Conservation (phyloP, 83 land plant species). For the Picea abies region DNA sequence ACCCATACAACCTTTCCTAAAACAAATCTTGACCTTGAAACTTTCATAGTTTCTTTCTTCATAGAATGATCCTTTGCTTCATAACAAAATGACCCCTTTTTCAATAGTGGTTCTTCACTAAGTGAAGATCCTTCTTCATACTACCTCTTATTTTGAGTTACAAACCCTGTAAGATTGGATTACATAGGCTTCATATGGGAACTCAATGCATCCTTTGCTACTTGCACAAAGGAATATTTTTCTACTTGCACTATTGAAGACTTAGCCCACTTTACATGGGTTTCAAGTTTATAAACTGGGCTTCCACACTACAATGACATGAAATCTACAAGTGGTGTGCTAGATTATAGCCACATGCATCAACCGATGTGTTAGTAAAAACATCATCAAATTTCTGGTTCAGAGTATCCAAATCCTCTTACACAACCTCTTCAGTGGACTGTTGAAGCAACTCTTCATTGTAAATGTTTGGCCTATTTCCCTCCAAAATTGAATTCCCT, state of each 20-base stretch:
- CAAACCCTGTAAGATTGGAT: constrained; percentile 43
- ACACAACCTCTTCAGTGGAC: background rate
- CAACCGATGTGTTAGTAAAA: too few relatives aligned
- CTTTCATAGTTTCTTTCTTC: background rate
- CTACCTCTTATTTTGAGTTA: constrained; percentile 50
- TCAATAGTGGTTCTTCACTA: constrained; percentile 71
- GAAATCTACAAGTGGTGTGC: too few relatives aligned
- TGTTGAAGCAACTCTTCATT: constrained; percentile 5
- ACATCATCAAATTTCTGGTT: too few relatives aligned
- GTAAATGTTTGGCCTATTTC: background rate
- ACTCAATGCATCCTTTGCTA: background rate
- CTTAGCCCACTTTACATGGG: background rate
- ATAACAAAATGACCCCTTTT: constrained; percentile 34
- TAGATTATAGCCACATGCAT: too few relatives aligned
- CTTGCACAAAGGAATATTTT: background rate
- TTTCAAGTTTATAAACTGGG: background rate
- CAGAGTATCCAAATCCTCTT: background rate
- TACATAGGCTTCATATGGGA: constrained; percentile 16
- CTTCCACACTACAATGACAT: too few relatives aligned
- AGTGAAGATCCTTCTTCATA: constrained; percentile 37
- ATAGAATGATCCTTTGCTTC: background rate
- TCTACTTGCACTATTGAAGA: background rate
- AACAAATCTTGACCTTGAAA: background rate
- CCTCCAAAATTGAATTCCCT: background rate
- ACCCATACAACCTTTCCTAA: background rate